These are phyloP conservation scores for Salix brachista DNA, from an alignment of 345 rosid genomes.

Conservation along the genomic window DNA sequence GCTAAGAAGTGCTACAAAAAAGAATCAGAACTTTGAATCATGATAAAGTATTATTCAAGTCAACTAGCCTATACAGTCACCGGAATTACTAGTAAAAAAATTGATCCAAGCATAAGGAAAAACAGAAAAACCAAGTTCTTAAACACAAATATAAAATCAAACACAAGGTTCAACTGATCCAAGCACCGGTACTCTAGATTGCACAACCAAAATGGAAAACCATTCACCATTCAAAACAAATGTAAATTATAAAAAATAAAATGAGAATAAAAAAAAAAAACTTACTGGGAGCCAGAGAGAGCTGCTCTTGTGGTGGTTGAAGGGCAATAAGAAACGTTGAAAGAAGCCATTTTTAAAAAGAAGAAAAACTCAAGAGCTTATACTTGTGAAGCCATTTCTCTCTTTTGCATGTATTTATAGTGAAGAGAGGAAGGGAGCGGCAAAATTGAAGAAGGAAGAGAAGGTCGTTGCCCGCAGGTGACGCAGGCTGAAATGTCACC, in stretches of 20 bases:
- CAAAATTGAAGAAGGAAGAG: constrained; percentile 1
- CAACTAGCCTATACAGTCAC: neutral
- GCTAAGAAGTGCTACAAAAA: neutral
- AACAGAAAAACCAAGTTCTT: neutral
- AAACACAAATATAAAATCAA: neutral
- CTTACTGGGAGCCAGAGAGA: constrained; percentile 12
- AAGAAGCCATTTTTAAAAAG: constrained; percentile 1
- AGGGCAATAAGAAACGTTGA: constrained; percentile 13
- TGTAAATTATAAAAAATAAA: neutral
- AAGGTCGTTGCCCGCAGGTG: neutral
- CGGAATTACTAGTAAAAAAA: neutral
- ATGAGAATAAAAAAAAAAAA: neutral
- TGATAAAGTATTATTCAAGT: neutral
- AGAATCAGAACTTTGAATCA: neutral
- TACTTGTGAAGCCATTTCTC: neutral
- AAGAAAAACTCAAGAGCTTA: neutral
- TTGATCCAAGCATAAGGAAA: neutral
- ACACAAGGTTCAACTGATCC: neutral
- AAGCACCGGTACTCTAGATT: neutral
- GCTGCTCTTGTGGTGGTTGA: constrained; percentile 15
- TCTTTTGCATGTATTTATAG: neutral
- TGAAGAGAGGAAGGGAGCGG: neutral
- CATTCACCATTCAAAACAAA: neutral
- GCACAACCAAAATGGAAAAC: neutral
- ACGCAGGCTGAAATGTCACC: neutral